A percentile compares a stretch with the other conserved stretches of the same genome.
Conservation (phyloP, 352 stramenopile species). For the Phytophthora constricta region DNA sequence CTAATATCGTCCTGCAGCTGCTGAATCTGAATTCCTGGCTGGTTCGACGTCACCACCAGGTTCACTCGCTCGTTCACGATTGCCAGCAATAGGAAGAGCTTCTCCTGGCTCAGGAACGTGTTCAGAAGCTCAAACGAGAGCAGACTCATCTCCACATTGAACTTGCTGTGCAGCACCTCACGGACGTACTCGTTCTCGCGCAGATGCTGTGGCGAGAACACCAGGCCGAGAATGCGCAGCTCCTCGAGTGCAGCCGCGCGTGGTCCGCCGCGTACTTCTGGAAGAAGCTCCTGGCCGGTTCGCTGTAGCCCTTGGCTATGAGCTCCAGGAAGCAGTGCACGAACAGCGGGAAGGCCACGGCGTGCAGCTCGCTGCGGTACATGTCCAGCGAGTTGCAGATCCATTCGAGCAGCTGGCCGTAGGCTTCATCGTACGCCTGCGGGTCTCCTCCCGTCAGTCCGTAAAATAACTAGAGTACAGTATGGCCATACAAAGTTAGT, state of each 20-base stretch:
- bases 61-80: conserved; percentile 86
- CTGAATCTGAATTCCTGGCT: conserved; percentile 71
- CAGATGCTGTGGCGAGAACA: conserved; percentile 72
- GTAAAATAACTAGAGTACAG: conserved; percentile 78
- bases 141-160: conserved; percentile 83
- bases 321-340: conserved; percentile 86
- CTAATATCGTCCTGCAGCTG: conserved; percentile 58
- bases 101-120: conserved; percentile 76
- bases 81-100: conserved; percentile 76
- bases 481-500: conserved; percentile 17
- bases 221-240: conserved; percentile 64
- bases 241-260: conserved; percentile 74
- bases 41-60: conserved; percentile 73
- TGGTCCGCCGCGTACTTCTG: conserved; percentile 66
- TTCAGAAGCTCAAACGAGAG: conserved; percentile 86
- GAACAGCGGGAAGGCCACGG: conserved; percentile 79
- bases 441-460: conserved; percentile 68
- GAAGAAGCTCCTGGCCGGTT: conserved; percentile 66
- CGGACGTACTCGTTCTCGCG: conserved; percentile 78
- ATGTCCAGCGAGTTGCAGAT: conserved; percentile 88
- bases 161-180: conserved; percentile 83
- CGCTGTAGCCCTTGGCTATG: conserved; percentile 63
- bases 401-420: conserved; percentile 77
- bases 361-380: conserved; percentile 87
- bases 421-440: conserved; percentile 69